Base-by-base conservation (phyloP, 768 basidiomycete genomes). In the button mushroom (Agaricus bisporus) region DNA sequence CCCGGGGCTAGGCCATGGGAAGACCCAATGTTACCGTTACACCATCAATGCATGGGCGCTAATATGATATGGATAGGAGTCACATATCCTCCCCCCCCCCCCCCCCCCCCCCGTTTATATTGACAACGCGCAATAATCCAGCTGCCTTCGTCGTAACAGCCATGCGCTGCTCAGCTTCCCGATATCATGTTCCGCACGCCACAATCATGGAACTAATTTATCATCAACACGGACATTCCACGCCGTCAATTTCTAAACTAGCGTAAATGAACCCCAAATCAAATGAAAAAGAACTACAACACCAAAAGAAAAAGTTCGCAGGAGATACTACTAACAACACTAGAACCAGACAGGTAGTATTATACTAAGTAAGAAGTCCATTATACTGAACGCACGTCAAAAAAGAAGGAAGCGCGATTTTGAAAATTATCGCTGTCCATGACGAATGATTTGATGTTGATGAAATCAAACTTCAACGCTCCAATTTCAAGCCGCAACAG, bases 21-120 rank as follows among this genome's bases (percentile, higher is more conserved):
- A 86, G 83, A 85, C 82, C 81, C 82, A 84, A 87, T 86, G 85
- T 86, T 86, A 86, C 85, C 85, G 79, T 70, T 86, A 86, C 84
- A 85, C 85, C 81, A 86, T 70, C 72, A 72, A 72, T 71, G 71
- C 71, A 32, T n/a, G n/a, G n/a, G n/a, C n/a, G n/a, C n/a, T n/a
- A n/a, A n/a, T n/a, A n/a, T n/a, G n/a, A n/a, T n/a, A n/a, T n/a
- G n/a, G n/a, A n/a, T n/a, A n/a, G n/a, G n/a, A n/a, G n/a, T n/a
- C n/a, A n/a, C n/a, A n/a, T n/a, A n/a, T n/a, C n/a, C n/a, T n/a
- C n/a, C n/a, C n/a, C n/a, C n/a, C n/a, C n/a, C n/a, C n/a, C n/a
- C n/a, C n/a, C n/a, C n/a, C n/a, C n/a, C n/a, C 22, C 35, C 35
- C 14, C 35, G 14, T 36, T 36, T 5, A 2, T 36, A 9, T 36